Percentiles rank a stretch among this genome's conserved stretches.
These are phyloP conservation scores for Funneliformis geosporum DNA, from an alignment of 192 early-diverging fungal genomes.

Conservation along the genomic window DNA sequence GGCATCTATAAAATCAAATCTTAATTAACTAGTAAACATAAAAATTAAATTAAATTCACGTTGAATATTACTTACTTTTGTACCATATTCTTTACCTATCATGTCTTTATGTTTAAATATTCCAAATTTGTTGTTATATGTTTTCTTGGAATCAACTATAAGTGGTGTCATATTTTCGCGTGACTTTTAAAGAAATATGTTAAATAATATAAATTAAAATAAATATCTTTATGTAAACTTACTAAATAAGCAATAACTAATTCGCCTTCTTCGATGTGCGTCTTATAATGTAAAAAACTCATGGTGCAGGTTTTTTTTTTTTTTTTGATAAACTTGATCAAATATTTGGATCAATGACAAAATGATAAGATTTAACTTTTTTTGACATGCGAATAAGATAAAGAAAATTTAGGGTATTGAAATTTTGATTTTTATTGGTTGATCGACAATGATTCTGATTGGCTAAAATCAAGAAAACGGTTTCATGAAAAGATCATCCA, in stretches of 20 bases:
- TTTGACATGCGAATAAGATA: too few relatives aligned
- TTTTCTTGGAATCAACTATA: constrained; percentile 56
- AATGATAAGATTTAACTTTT: too few relatives aligned
- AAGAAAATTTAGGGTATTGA: too few relatives aligned
- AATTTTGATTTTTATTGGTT: too few relatives aligned
- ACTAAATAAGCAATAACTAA: constrained; percentile 75
- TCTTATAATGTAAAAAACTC: constrained; percentile 19
- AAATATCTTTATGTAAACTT: constrained; percentile 23
- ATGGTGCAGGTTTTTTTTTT: not conserved
- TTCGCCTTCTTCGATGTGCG: constrained; percentile 74
- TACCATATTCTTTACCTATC: constrained; percentile 86
- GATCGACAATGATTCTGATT: too few relatives aligned
- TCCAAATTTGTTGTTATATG: constrained; percentile 81
- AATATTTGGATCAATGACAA: too few relatives aligned
- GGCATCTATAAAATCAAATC: constrained; percentile 46
- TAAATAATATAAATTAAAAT: not conserved
- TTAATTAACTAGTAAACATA: not conserved
- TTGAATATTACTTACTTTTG: constrained; percentile 53
- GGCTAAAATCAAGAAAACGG: too few relatives aligned
- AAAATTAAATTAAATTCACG: not conserved
- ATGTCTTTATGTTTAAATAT: constrained; percentile 77
- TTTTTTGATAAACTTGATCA: too few relatives aligned
- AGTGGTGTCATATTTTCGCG: constrained; percentile 71
- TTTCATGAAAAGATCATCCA: too few relatives aligned
- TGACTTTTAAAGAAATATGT: constrained; percentile 43